A percentile compares a stretch with the other conserved stretches of the same genome.
Conservation (phyloP, 441 rosid species). For the Syzygium malaccense region DNA sequence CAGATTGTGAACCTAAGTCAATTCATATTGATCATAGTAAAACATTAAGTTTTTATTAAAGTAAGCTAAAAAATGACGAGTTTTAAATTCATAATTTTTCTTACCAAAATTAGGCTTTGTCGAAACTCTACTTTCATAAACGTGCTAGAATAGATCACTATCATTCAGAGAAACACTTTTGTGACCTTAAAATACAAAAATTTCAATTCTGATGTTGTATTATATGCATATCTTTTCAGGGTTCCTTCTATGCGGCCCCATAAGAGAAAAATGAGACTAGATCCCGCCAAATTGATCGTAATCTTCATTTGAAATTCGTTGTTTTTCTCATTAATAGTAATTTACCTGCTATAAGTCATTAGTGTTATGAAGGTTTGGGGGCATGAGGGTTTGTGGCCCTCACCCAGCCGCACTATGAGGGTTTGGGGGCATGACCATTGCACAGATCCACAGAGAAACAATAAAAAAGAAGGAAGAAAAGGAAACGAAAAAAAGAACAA, state of each 20-base stretch:
- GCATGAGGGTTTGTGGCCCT: neutral
- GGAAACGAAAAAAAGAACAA: rapidly evolving
- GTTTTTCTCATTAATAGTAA: neutral
- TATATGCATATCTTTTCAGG: neutral
- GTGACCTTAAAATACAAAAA: neutral
- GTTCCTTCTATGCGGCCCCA: neutral
- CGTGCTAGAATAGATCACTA: neutral
- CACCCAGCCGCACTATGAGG: rapidly evolving
- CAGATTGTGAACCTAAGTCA: neutral
- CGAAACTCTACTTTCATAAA: neutral
- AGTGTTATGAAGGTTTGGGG: neutral
- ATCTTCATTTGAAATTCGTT: neutral
- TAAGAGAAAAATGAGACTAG: neutral
- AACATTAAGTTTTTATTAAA: neutral
- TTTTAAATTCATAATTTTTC: neutral
- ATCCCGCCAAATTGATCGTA: neutral
- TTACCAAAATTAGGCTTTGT: neutral
- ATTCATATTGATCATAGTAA: neutral
- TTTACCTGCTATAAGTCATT: neutral
- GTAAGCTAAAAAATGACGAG: neutral
- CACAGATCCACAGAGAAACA: neutral
- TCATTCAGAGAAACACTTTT: neutral
- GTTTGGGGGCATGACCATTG: neutral
- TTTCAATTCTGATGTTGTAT: neutral
- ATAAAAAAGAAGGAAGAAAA: neutral